Conservation (phyloP, 441 rosid species). For the Raphanus hybrid region DNA sequence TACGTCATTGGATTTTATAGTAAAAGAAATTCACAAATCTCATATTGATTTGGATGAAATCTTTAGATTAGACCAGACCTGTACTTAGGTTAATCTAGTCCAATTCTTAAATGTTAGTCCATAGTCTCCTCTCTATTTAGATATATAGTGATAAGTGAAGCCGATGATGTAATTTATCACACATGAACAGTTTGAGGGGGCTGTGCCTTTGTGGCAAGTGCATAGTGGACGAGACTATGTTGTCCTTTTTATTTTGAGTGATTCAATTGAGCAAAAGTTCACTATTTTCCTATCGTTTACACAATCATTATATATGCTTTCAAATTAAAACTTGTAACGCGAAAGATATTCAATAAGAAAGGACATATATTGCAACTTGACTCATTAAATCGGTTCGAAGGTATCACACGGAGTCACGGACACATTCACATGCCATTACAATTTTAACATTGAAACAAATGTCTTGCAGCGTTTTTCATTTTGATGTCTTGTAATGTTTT, state of each 20-base stretch:
- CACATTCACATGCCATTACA: too few species aligned
- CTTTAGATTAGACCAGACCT: constrained; percentile 18
- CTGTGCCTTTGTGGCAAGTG: not conserved
- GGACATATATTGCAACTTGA: too few species aligned
- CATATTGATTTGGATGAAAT: not conserved
- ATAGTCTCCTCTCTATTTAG: not conserved
- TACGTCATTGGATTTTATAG: not conserved
- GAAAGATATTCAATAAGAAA: too few species aligned
- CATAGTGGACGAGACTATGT: too few species aligned
- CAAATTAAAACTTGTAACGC: too few species aligned
- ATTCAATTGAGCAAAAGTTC: too few species aligned
- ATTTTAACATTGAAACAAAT: not conserved
- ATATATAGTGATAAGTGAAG: constrained; percentile 22
- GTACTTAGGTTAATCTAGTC: constrained; percentile 17
- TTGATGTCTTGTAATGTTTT: not conserved
- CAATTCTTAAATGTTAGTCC: constrained; percentile 1
- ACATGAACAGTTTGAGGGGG: constrained; percentile 29
- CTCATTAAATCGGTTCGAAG: too few species aligned
- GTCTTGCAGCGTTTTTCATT: not conserved
- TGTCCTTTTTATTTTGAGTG: too few species aligned
- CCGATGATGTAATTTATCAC: constrained; percentile 30
- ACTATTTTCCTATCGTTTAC: too few species aligned
- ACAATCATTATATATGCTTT: too few species aligned
- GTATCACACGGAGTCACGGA: too few species aligned
- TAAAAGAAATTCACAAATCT: not conserved